Conservation (phyloP, 2,329 filamentous ascomycete species). For the Penicillium sp. region DNA sequence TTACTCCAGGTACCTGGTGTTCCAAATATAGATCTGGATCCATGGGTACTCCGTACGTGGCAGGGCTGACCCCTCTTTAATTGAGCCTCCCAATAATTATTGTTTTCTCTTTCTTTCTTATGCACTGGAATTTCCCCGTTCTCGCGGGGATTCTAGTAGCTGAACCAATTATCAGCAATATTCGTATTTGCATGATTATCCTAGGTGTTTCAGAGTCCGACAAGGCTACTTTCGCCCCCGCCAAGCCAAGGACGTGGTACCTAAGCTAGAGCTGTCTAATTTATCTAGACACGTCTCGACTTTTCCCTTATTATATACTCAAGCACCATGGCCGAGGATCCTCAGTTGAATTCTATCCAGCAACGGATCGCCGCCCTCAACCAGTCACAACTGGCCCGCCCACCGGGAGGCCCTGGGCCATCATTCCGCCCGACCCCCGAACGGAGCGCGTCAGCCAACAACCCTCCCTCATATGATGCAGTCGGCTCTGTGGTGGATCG, state of each 20-base stretch:
- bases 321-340: slow-evolving; percentile 35
- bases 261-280: slow-evolving; percentile 17
- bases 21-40: slow-evolving; percentile 10
- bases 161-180: background rate
- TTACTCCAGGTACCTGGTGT: background rate
- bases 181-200: background rate
- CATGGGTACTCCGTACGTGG: slow-evolving; percentile 1
- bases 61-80: background rate
- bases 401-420: slow-evolving; percentile 23
- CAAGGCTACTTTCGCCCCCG: slow-evolving; percentile 11
- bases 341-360: slow-evolving; percentile 38
- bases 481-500: slow-evolving; percentile 24
- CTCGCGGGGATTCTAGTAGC: no score
- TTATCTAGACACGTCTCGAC: background rate
- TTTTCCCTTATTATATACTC: background rate
- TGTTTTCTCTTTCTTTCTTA: background rate
- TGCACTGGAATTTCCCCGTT: background rate
- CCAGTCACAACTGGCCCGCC: slow-evolving; percentile 34
- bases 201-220: background rate
- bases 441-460: slow-evolving; percentile 29
- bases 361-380: slow-evolving; percentile 41
- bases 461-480: slow-evolving; percentile 27
- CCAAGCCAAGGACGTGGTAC: slow-evolving; percentile 13
- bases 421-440: slow-evolving; percentile 20
- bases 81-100: background rate